Base-by-base conservation (phyloP, 2,329 filamentous ascomycete species). In the Torrubiella hemipterigena region DNA sequence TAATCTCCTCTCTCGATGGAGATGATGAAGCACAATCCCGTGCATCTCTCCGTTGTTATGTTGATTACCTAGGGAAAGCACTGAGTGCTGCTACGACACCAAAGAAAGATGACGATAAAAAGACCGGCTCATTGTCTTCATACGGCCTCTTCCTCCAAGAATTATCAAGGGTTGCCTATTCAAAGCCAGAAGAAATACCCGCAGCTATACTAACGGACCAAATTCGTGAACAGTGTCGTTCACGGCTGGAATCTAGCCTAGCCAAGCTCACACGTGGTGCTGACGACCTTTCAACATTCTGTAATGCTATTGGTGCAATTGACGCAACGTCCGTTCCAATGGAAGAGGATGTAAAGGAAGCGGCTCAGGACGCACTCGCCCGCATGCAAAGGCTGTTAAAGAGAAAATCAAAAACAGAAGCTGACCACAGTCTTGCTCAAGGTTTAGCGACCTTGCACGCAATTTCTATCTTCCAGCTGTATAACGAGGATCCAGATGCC, bases 401-500 rank as follows among this genome's bases (percentile, higher is more conserved):
- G 36, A 48, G 49, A 17, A 55, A 56, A 32, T 32, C 47, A 3
- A 42, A 50, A 41, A 38, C 49, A 31, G 43, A 50, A 15, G 41
- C 56, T 41, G 59, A 49, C 46, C 63, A 51, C 35, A 47, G 43
- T 14, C 55, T 53, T 38, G 62, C 62, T 12, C 74, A 76, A 37
- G 81, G 82, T 0, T 69, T 95, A 35, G 78, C 80, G 14, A 66
- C 95, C 21, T 68, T 96, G 2, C 85, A 93, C 50, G 78, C 84
- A 1, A 69, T 95, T 31, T 81, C 85, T 0, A 72, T 95, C 11
- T 66, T 96, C 33, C 85, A 95, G 52, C 68, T 94, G 7, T 94
- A 94, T 58, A 87, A 89, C 46, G 83, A 85, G 16, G 86, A 94
- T 36, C 67, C 81, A 0, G 91, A 96, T 48, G 83, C 86, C 1